Conservation (phyloP, 495 filamentous ascomycete genomes). For the Penicillium pulvis region DNA sequence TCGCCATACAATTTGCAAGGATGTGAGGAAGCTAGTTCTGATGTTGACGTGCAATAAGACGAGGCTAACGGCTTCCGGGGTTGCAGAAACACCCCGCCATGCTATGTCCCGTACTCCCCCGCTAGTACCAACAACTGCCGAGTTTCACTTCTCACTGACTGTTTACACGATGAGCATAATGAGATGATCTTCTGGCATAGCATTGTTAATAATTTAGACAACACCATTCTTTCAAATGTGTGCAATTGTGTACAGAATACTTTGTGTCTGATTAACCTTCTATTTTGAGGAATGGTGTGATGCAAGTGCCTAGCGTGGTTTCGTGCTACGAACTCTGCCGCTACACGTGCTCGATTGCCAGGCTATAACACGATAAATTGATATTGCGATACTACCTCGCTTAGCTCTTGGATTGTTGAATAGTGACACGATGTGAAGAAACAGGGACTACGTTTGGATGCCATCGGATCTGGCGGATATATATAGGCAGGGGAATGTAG, state of each 20-base stretch:
- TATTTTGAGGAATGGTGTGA: not conserved
- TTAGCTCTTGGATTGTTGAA: constrained; percentile 4
- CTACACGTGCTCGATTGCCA: constrained; percentile 12
- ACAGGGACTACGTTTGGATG: not conserved
- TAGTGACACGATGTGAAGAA: not conserved
- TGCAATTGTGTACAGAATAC: not conserved
- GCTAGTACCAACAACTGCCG: not conserved
- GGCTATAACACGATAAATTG: constrained; percentile 11
- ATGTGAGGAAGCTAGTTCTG: not conserved
- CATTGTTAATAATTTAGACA: not conserved
- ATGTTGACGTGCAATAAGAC: not conserved
- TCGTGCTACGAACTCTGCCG: constrained; percentile 9
- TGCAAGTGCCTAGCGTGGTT: not conserved
- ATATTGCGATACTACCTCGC: constrained; percentile 12
- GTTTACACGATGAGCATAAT: not conserved
- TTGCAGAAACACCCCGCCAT: not conserved
- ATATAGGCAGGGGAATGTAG: not conserved
- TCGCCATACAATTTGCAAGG: constrained; percentile 4
- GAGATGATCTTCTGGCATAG: not conserved
- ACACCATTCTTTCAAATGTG: not conserved
- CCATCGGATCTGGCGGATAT: not conserved
- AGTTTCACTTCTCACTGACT: not conserved
- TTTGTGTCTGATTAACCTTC: not conserved
- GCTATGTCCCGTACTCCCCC: not conserved
- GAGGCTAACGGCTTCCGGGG: not conserved